Evolutionary conservation across 257 asterid genomes (phyloP), one percentile per base, ranked within the genome.

Genomic region (Cordia subcordata): DNA sequence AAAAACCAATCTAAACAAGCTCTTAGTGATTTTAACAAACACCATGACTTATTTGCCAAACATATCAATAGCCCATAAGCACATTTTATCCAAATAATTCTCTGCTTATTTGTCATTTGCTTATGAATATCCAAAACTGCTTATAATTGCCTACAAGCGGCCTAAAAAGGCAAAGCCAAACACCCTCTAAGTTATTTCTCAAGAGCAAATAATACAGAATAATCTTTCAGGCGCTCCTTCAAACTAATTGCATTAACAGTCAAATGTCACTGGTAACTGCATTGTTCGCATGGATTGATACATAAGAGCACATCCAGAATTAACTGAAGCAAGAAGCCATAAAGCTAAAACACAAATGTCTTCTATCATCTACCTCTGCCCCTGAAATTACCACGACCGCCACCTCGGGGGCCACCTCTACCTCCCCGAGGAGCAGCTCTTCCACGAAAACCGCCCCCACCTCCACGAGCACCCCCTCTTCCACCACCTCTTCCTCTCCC

Each of bases 361-460:
- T 50, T 58, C 66, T 80, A 87, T 1, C 40, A 77, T 70, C 96
- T 73, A 53, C 95, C 95, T 67, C 95, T 78, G 60, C 95, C 95
- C 76, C 96, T 83, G 76, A 81, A 85, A 52, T 93, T 85, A 15
- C 94, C 82, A 53, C 85, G 79, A 14, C 85, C 72, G 9, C 89
- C 82, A 8, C 87, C 85, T 11, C 93, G 61, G 8, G 80, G 80
- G 8, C 86, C 89, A 9, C 95, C 92, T 61, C 94, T 67, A 33
- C 91, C 85, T 16, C 90, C 87, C 46, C 95, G 73, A 5, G 86
- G 83, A 52, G 81, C 76, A 68, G 90, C 87, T 59, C 91, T 69
- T 58, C 91, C 88, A 15, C 94, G 88, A 50, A 77, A 73, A 46
- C 85, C 82, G 8, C 90, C 83, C 0, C 90, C 84, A 0, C 77